Evolutionary conservation across 2,329 filamentous ascomycete genomes (phyloP).

Genomic region (Penicillium sp.): DNA sequence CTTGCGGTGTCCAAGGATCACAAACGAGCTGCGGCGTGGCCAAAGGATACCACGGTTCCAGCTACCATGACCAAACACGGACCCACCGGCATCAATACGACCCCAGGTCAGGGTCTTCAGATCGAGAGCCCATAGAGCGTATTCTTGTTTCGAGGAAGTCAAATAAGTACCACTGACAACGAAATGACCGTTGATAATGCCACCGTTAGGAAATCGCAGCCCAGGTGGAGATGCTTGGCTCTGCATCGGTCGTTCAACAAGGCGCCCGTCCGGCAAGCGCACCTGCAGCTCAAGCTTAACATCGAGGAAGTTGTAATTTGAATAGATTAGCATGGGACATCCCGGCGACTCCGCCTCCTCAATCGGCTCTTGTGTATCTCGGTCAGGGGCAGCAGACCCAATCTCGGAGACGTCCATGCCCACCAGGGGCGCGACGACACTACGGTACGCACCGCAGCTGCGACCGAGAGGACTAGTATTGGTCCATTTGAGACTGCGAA

Average conservation of each 20-base stretch:
- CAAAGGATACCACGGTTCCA: conserved; percentile 96
- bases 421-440: conserved; percentile 80
- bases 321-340: conserved; percentile 88
- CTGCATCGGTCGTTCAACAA: conserved; percentile 83
- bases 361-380: conserved; percentile 36
- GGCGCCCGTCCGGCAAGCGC: conserved; percentile 74
- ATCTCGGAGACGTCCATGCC: conserved; percentile 47
- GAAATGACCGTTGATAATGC: conserved; percentile 92
- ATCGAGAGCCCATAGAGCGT: conserved; percentile 93
- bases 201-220: conserved; percentile 91
- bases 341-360: conserved; percentile 39
- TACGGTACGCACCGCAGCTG: conserved; percentile 94
- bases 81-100: conserved; percentile 90
- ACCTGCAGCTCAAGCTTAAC: conserved; percentile 95
- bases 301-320: conserved; percentile 97
- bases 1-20: conserved; percentile 91
- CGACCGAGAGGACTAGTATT: conserved; percentile 82
- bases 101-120: conserved; percentile 87
- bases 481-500: conserved; percentile 93
- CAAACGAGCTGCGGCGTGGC: conserved; percentile 91
- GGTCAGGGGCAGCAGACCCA: conserved; percentile 42
- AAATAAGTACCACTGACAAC: conserved; percentile 97
- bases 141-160: conserved; percentile 97
- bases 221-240: conserved; percentile 84
- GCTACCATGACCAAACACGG: conserved; percentile 92